These are phyloP conservation scores for Asterella californica DNA, from an alignment of 225 moss, liverwort and hornwort species.

Conservation along the genomic window DNA sequence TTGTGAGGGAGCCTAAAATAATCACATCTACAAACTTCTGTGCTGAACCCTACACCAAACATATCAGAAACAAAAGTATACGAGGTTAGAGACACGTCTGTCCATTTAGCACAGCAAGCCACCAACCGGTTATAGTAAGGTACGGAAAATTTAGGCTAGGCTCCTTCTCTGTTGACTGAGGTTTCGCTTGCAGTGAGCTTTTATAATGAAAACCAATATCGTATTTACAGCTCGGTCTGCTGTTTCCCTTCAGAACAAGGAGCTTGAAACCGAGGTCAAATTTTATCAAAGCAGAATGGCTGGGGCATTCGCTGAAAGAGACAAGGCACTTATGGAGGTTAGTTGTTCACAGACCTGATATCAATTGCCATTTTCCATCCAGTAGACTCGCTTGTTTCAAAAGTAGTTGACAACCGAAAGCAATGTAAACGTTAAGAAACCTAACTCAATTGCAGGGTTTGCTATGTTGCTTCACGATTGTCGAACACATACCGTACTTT, in stretches of 20 bases:
- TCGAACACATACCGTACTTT: neutral
- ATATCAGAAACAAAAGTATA: no score
- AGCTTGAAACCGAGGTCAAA: slow-evolving; percentile 90
- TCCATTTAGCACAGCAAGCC: neutral
- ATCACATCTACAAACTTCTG: no score
- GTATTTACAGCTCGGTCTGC: slow-evolving; percentile 3
- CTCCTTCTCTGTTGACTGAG: neutral
- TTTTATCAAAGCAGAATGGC: slow-evolving; percentile 88
- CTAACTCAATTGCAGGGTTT: neutral
- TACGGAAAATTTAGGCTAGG: neutral
- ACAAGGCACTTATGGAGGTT: slow-evolving; percentile 85
- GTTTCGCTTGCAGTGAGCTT: neutral
- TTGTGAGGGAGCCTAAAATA: no score
- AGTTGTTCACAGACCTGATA: slow-evolving; percentile 12
- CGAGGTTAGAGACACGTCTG: neutral
- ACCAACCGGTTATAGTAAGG: neutral
- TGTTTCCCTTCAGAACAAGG: slow-evolving; percentile 53
- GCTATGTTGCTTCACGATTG: neutral
- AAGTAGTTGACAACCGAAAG: neutral
- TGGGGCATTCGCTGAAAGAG: slow-evolving; percentile 71
- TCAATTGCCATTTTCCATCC: neutral
- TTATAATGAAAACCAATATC: neutral
- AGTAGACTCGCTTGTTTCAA: neutral
- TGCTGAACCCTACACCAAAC: no score
- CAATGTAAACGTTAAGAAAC: neutral